These are phyloP conservation scores for Lomentospora prolificans DNA, from an alignment of 2,329 filamentous ascomycete genomes.

Conservation along the genomic window DNA sequence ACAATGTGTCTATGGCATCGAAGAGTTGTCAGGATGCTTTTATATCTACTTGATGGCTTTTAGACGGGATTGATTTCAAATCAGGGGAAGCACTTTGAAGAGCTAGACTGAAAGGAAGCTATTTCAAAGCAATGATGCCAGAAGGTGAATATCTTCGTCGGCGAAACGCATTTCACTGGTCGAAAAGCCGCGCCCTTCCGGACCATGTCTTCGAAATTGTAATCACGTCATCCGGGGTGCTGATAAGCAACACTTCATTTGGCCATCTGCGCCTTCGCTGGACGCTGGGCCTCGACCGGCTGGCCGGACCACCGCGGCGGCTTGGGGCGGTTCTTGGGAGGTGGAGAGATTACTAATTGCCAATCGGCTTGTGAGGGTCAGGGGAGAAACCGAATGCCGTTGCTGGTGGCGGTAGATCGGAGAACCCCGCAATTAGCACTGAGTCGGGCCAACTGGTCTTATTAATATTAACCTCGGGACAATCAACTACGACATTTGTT, in stretches of 20 bases:
- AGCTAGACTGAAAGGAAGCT: constrained; percentile 17
- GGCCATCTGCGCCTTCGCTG: too few species aligned
- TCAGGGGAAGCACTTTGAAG: neutral
- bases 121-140: constrained; percentile 18
- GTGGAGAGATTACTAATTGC: neutral
- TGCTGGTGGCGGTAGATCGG: too few species aligned
- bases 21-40: too few species aligned
- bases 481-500: too few species aligned
- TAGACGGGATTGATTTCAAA: neutral
- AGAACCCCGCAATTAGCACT: too few species aligned
- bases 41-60: neutral
- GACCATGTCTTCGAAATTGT: neutral
- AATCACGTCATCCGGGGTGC: neutral
- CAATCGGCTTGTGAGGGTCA: too few species aligned
- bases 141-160: neutral
- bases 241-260: neutral
- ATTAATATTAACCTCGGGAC: too few species aligned
- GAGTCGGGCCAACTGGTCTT: too few species aligned
- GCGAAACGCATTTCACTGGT: neutral
- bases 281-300: too few species aligned
- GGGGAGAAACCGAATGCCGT: too few species aligned
- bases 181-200: neutral
- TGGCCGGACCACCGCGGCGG: neutral
- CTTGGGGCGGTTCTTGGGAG: neutral
- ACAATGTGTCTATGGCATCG: neutral